A percentile compares a stretch with the other conserved stretches of the same genome.
Conservation (phyloP, 371 early-diverging fungal species). For the Rhizopus microsporus region DNA sequence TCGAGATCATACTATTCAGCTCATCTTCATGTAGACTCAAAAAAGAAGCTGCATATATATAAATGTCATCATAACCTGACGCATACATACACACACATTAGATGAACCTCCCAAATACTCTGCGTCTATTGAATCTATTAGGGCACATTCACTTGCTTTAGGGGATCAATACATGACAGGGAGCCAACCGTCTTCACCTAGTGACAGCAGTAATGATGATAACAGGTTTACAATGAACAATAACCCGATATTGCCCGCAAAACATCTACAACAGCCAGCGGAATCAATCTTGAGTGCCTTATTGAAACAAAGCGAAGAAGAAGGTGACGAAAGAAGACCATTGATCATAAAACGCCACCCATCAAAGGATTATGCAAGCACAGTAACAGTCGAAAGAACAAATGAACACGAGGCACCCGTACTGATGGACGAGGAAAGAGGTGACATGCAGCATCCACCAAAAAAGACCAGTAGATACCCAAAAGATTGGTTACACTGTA, state of each 20-base stretch:
- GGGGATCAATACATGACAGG: slow-evolving; percentile 35
- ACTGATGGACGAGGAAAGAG: slow-evolving; percentile 2
- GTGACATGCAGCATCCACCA: not conserved
- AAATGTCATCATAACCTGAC: not conserved
- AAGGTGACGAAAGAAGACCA: slow-evolving; percentile 7
- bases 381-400: not conserved
- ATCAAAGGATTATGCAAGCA: slow-evolving; percentile 10
- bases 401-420: too few species aligned
- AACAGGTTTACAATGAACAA: not conserved
- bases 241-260: slow-evolving; percentile 14
- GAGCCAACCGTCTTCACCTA: slow-evolving; percentile 17
- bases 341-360: slow-evolving; percentile 5
- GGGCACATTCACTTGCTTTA: slow-evolving; percentile 60
- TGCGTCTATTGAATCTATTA: slow-evolving; percentile 53
- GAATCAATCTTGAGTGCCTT: slow-evolving; percentile 17
- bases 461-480: slow-evolving; percentile 1
- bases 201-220: not conserved
- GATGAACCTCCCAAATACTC: slow-evolving; percentile 37
- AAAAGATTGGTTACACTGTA: slow-evolving; percentile 10
- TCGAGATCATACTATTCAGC: slow-evolving; percentile 53
- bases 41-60: not conserved
- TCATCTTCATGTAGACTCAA: slow-evolving; percentile 35
- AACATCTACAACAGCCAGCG: slow-evolving; percentile 5
- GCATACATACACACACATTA: not conserved
- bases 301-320: slow-evolving; percentile 6